phyloP scores from a whole-genome alignment of 202 grass and related monocot genomes.

The Zizania palustris region DNA sequence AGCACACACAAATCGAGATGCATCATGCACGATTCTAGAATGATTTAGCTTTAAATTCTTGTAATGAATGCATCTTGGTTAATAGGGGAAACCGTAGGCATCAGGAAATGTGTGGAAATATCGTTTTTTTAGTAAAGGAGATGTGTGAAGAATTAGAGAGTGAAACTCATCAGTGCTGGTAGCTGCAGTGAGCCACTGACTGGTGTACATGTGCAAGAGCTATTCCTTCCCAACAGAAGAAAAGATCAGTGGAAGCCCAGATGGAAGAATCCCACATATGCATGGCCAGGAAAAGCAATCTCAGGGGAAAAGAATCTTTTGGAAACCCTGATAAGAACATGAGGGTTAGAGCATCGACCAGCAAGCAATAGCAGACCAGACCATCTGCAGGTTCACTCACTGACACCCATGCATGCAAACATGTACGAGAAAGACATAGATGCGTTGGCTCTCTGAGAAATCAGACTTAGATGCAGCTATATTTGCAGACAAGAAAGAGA shows the following conservation, averaged over 20 bases:
- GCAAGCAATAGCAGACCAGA: conserved; percentile 6
- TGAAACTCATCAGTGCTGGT: not conserved
- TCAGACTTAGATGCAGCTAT: not conserved
- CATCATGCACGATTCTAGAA: not conserved
- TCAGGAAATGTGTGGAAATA: no score
- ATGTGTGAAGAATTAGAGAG: no score
- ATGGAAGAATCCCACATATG: conserved; percentile 49
- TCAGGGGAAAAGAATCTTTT: conserved; percentile 48
- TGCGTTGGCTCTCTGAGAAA: not conserved
- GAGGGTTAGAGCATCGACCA: conserved; percentile 34
- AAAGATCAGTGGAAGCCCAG: conserved; percentile 52
- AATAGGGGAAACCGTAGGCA: no score
- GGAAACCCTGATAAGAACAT: conserved; percentile 46
- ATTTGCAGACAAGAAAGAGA: not conserved
- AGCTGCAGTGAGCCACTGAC: not conserved
- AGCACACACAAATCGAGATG: no score
- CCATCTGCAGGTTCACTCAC: conserved; percentile 31
- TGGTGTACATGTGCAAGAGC: conserved; percentile 33
- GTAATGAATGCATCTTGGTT: no score
- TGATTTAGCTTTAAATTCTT: not conserved
- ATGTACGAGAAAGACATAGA: not conserved
- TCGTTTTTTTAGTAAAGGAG: no score
- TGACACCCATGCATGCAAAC: conserved; percentile 39
- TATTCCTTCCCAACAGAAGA: conserved; percentile 60
- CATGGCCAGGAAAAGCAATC: conserved; percentile 51